Evolutionary conservation across 352 stramenopile genomes (phyloP).

Genomic region (Phytophthora rubi): DNA sequence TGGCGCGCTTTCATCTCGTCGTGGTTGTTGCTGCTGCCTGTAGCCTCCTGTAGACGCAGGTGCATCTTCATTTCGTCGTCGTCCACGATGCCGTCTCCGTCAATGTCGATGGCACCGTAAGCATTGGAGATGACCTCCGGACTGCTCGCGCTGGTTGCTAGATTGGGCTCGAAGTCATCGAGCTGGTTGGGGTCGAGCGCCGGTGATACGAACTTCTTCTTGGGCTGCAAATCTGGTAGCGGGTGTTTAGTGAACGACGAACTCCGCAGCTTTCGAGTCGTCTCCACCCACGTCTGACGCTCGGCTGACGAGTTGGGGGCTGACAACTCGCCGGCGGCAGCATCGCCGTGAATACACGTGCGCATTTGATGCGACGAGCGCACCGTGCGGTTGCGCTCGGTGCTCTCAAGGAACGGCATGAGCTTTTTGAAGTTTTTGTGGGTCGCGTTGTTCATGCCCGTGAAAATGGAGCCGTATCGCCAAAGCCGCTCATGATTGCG

Average conservation of each 20-base stretch:
- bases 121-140: slow-evolving; percentile 42
- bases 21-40: not conserved
- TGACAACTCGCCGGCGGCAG: not conserved
- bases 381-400: slow-evolving; percentile 65
- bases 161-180: not conserved
- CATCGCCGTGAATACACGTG: slow-evolving; percentile 33
- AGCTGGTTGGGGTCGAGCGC: slow-evolving; percentile 26
- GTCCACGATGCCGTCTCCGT: slow-evolving; percentile 68
- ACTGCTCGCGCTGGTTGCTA: slow-evolving; percentile 13
- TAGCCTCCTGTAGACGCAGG: slow-evolving; percentile 50
- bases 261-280: slow-evolving; percentile 57
- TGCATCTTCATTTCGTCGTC: slow-evolving; percentile 71
- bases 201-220: slow-evolving; percentile 30
- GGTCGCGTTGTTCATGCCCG: slow-evolving; percentile 57
- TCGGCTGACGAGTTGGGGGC: not conserved
- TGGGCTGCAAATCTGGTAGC: slow-evolving; percentile 54
- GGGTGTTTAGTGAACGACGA: slow-evolving; percentile 50
- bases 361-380: slow-evolving; percentile 63
- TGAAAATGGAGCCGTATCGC: slow-evolving; percentile 73
- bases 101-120: slow-evolving; percentile 64
- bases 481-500: slow-evolving; percentile 70
- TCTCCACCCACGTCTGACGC: slow-evolving; percentile 65
- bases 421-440: slow-evolving; percentile 78
- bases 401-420: slow-evolving; percentile 63
- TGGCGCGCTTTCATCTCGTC: not conserved